These are phyloP conservation scores for Cercospora zeae-maydis DNA, from an alignment of 2,329 filamentous ascomycete genomes.

Conservation along the genomic window DNA sequence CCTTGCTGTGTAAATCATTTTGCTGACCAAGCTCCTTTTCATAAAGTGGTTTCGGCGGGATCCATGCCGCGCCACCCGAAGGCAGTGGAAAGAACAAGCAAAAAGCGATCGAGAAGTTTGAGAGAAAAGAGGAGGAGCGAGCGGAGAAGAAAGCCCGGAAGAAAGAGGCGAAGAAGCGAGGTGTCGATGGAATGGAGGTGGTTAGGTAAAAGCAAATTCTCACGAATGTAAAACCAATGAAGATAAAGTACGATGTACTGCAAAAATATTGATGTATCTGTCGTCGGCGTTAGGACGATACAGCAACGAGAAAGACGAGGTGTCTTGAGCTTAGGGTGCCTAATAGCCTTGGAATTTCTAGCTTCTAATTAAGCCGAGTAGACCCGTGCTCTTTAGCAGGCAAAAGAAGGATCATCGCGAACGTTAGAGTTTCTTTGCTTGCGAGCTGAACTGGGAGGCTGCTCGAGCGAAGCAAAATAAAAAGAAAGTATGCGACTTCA, in stretches of 20 bases:
- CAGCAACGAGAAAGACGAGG: no score
- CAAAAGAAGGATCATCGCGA: no score
- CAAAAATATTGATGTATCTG: no score
- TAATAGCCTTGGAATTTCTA: no score
- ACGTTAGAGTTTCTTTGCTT: no score
- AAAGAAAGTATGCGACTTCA: not conserved
- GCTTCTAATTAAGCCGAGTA: no score
- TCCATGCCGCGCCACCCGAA: not conserved
- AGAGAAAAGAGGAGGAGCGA: not conserved
- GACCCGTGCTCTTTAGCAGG: no score
- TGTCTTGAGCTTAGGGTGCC: no score
- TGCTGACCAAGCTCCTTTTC: not conserved
- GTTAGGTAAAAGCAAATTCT: not conserved
- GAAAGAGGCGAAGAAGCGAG: not conserved
- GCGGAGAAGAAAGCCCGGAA: constrained; percentile 1
- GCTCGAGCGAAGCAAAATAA: not conserved
- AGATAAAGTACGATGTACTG: no score
- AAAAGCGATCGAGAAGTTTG: not conserved
- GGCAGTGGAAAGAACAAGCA: not conserved
- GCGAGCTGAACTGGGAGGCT: not conserved
- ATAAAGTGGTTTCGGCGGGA: not conserved
- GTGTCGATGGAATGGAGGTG: not conserved
- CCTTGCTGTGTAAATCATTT: not conserved
- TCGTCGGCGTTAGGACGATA: no score
- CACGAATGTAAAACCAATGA: no score